Evolutionary conservation across 2,329 filamentous ascomycete genomes (phyloP).

Genomic region (Claviceps arundinis): DNA sequence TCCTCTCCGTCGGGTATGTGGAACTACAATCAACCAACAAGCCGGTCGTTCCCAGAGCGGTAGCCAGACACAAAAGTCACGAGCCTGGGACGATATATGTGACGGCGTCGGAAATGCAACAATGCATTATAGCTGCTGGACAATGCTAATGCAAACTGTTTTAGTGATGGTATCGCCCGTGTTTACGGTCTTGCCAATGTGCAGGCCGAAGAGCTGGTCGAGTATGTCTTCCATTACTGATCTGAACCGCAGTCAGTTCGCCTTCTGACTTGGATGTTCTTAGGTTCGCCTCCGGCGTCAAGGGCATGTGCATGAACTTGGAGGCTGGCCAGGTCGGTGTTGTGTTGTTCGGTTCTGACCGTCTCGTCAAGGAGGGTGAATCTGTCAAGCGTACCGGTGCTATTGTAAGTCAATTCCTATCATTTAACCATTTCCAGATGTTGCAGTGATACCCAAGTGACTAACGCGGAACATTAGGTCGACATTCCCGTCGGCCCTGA

Average conservation of each 20-base stretch:
- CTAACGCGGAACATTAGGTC: conserved; percentile 46
- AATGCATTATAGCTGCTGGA: background rate
- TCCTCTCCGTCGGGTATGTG: conserved; percentile 96
- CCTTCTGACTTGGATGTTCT: conserved; percentile 10
- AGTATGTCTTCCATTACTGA: conserved; percentile 50
- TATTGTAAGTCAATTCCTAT: conserved; percentile 58
- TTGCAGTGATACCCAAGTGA: conserved; percentile 10
- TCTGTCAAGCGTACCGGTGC: conserved; percentile 98
- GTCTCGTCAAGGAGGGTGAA: conserved; percentile 99
- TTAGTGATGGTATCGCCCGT: conserved; percentile 99
- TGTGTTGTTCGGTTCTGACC: conserved; percentile 99
- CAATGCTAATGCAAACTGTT: conserved; percentile 20
- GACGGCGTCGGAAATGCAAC: background rate
- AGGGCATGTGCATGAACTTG: conserved; percentile 99
- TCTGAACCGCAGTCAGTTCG: conserved; percentile 2
- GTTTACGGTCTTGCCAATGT: conserved; percentile 99
- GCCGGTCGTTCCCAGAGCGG: background rate
- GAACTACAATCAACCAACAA: conserved; percentile 9
- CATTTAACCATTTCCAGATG: background rate
- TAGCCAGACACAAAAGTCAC: background rate
- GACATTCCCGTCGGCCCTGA: conserved; percentile 88
- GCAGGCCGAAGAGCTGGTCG: conserved; percentile 98
- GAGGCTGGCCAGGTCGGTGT: conserved; percentile 99
- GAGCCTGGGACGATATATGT: background rate
- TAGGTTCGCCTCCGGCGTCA: conserved; percentile 98